Evolutionary conservation across 148 eudicot genomes (phyloP).

Genomic region (Arbutus unedo): DNA sequence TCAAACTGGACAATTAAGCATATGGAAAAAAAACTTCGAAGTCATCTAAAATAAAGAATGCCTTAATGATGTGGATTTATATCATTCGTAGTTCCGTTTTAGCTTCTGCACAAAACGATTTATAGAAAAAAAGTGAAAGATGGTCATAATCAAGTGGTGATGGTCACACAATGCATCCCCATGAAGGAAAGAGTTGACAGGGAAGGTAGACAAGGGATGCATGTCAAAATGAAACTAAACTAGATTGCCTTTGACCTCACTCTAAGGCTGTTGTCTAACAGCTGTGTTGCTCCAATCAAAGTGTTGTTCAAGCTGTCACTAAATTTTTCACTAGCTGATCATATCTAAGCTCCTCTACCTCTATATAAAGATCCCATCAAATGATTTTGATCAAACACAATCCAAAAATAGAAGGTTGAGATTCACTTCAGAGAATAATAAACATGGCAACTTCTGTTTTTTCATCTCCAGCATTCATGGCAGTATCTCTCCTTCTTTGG

Average conservation of each 20-base stretch:
- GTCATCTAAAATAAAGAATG: too few relatives aligned
- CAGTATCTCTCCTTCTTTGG: slow-evolving; percentile 13
- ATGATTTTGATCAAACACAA: slow-evolving; percentile 8
- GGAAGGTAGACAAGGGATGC: not conserved
- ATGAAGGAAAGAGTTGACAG: slow-evolving; percentile 3
- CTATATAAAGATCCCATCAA: slow-evolving; percentile 18
- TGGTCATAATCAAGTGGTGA: not conserved
- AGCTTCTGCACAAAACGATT: too few relatives aligned
- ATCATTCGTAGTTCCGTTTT: too few relatives aligned
- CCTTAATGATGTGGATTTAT: too few relatives aligned
- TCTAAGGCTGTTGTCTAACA: slow-evolving; percentile 40
- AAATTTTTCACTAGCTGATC: not conserved
- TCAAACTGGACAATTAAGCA: too few relatives aligned
- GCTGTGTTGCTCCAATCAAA: slow-evolving; percentile 24
- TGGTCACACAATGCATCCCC: not conserved
- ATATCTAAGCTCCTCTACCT: not conserved
- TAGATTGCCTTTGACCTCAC: slow-evolving; percentile 41
- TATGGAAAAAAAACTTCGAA: too few relatives aligned
- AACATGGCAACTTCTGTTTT: slow-evolving; percentile 12
- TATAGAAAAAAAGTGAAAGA: not conserved
- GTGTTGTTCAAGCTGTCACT: slow-evolving; percentile 13
- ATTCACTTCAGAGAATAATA: not conserved
- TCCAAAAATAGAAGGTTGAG: slow-evolving; percentile 2
- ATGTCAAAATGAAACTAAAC: not conserved
- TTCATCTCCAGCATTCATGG: not conserved